Base-by-base conservation (phyloP, 2,329 filamentous ascomycete genomes). In the Emericellopsis cladophorae region DNA sequence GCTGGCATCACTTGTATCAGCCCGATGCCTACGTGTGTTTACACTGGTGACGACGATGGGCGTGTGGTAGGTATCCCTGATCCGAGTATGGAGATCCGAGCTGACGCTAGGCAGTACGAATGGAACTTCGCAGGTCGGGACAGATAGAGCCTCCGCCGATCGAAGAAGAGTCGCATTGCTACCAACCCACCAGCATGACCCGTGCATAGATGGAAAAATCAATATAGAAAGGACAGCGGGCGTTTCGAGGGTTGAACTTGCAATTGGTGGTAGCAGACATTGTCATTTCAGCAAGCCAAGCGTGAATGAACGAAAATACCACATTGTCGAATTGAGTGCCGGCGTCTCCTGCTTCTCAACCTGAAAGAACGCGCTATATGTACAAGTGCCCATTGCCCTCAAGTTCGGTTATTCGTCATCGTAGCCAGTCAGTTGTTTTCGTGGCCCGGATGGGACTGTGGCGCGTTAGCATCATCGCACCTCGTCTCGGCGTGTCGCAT, bases 41-140 rank as follows among this genome's bases (percentile, higher is more conserved):
- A 95, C 60, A 95, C 89, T 0, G 92, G 90, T 4, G 92, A 96
- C 64, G 92, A 96, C 48, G 83, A 88, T 47, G 92, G 92, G 24
- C 74, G 81, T 67, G 90, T 98, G 61, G 85, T 92, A 47, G 58
- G 62, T 58, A 8, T 16, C n/a, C 7, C 12, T 22, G 5, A 11
- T 44, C 26, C 5, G 26, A 35, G 8, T 22, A 6, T 26, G 44
- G 31, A 37, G 39, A 45, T 50, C 41, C 52, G 41, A 31, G 14
- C 16, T 22, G 7, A 29, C 12, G 26, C 3, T 9, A n/a, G 0
- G 18, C 39, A 79, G 76, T 79, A 75, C 51, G 75, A 80, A 55
- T 80, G 76, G 76, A 77, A 70, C 46, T 59, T 79, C 49, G 62
- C 73, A n/a, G 70, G 70, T 48, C 61, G 67, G 48, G 74, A 78